These are phyloP conservation scores for Eremothecium sinecaudum DNA, from an alignment of 1,139 yeast genomes.

Conservation along the genomic window DNA sequence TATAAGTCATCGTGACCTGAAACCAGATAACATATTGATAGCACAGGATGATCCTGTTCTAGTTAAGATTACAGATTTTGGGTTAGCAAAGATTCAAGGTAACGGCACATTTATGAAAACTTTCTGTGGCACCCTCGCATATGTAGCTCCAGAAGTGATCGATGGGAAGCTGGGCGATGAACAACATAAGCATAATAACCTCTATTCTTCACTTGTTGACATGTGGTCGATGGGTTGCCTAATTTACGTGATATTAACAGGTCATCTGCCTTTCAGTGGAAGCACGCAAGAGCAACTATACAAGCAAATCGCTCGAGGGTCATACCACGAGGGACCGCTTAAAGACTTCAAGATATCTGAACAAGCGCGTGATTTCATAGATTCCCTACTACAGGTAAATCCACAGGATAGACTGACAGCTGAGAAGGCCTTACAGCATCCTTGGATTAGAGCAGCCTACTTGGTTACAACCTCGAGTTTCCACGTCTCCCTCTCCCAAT, in stretches of 20 bases:
- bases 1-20: constrained; percentile 86
- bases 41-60: constrained; percentile 85
- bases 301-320: constrained; percentile 64
- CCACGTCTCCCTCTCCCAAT: constrained; percentile 57
- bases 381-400: constrained; percentile 60
- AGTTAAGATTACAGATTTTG: constrained; percentile 89
- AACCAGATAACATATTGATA: constrained; percentile 85
- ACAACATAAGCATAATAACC: constrained; percentile 27
- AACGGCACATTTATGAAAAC: constrained; percentile 75
- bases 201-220: constrained; percentile 81
- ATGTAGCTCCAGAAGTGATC: constrained; percentile 90
- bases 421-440: constrained; percentile 57
- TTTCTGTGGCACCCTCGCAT: constrained; percentile 84
- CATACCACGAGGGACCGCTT: constrained; percentile 72
- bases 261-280: constrained; percentile 90
- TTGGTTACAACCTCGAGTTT: constrained; percentile 18
- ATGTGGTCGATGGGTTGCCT: constrained; percentile 95
- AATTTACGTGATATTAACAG: constrained; percentile 80
- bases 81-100: constrained; percentile 73
- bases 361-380: constrained; percentile 61
- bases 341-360: constrained; percentile 55
- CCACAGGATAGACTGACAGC: constrained; percentile 67
- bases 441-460: constrained; percentile 35
- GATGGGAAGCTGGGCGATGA: constrained; percentile 45
- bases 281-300: constrained; percentile 80